Conservation (phyloP, 768 basidiomycete genomes). For the Gloeophyllum trabeum region DNA sequence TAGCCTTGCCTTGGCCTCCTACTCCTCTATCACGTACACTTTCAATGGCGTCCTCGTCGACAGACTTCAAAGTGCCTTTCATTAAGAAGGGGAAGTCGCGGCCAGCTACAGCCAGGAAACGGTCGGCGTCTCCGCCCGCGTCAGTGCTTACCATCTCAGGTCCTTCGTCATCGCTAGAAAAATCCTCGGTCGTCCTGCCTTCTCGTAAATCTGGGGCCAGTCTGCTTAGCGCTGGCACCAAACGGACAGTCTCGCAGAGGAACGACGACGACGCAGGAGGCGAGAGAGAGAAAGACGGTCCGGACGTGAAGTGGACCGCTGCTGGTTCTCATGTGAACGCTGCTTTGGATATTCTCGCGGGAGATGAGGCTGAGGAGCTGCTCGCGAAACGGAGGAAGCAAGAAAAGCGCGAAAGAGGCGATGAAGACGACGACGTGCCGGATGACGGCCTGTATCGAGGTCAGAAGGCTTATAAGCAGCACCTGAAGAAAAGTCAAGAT, state of each 20-base stretch:
- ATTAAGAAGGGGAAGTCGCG: conserved; percentile 78
- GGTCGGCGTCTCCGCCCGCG: conserved; percentile 54
- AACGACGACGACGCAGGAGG: conserved; percentile 45
- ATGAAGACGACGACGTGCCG: conserved; percentile 46
- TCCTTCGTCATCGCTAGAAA: conserved; percentile 23
- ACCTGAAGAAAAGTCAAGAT: conserved; percentile 75
- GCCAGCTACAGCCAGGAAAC: conserved; percentile 65
- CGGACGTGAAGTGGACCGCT: conserved; percentile 70
- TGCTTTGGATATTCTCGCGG: conserved; percentile 68
- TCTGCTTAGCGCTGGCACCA: conserved; percentile 70
- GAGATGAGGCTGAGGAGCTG: conserved; percentile 70
- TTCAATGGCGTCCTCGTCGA: conserved; percentile 13
- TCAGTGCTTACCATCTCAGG: conserved; percentile 16
- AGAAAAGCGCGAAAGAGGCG: conserved; percentile 30
- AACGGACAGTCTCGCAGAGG: conserved; percentile 42
- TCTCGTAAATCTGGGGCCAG: conserved; percentile 55
- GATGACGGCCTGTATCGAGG: conserved; percentile 88
- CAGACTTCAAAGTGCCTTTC: conserved; percentile 58
- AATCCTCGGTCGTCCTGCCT: conserved; percentile 71
- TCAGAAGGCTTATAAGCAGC: conserved; percentile 68
- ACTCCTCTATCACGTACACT: no score
- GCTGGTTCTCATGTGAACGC: conserved; percentile 66
- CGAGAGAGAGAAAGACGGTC: conserved; percentile 32
- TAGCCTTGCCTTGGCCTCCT: no score
- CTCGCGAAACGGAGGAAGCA: conserved; percentile 58